These are phyloP conservation scores for Terana coerulea DNA, from an alignment of 768 basidiomycete species.

Conservation along the genomic window DNA sequence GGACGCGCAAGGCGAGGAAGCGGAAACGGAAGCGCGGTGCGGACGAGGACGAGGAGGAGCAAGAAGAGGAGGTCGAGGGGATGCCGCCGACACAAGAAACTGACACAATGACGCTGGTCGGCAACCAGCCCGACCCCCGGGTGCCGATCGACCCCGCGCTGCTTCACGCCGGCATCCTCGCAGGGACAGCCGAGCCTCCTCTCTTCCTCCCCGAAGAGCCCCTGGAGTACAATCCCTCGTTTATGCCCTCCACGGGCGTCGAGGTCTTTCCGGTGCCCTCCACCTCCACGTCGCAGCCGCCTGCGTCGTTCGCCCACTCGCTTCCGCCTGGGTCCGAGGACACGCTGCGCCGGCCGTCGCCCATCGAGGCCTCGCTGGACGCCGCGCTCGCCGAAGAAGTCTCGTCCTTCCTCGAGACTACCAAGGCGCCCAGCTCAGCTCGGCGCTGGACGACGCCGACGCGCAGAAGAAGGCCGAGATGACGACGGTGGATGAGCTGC, in stretches of 20 bases:
- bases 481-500: conserved; percentile 50
- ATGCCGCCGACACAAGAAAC: conserved; percentile 21
- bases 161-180: conserved; percentile 65
- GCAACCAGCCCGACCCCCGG: conserved; percentile 24
- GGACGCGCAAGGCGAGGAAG: conserved; percentile 33
- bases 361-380: conserved; percentile 59
- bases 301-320: too few species aligned
- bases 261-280: too few species aligned
- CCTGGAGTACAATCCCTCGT: too few species aligned
- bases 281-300: too few species aligned
- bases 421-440: conserved; percentile 56
- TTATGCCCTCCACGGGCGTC: too few species aligned
- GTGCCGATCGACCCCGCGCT: conserved; percentile 50
- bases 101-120: conserved; percentile 18
- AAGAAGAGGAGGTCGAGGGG: conserved; percentile 16
- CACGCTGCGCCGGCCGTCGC: conserved; percentile 14
- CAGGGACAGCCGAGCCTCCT: conserved; percentile 42
- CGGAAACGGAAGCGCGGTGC: conserved; percentile 39
- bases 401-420: conserved; percentile 55
- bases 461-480: conserved; percentile 54
- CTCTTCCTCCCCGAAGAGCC: conserved; percentile 34
- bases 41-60: conserved; percentile 33
- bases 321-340: too few species aligned
- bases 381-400: conserved; percentile 69
- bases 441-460: conserved; percentile 67